Conservation (phyloP, 495 filamentous ascomycete genomes). For the Copromyces sp. region DNA sequence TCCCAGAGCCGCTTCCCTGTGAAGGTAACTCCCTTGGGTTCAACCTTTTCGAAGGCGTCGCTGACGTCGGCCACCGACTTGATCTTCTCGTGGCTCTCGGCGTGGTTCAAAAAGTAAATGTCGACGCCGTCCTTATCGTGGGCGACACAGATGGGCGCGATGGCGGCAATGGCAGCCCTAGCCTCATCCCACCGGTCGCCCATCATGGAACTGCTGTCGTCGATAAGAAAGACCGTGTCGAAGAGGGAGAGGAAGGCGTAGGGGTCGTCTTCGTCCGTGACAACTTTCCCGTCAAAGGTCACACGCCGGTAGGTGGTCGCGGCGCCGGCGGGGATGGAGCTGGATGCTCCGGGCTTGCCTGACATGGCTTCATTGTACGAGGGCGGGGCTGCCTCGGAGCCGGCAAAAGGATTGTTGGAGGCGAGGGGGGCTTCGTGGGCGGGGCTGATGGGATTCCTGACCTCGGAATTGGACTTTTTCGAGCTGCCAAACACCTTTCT, state of each 20-base stretch:
- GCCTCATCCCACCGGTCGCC: constrained; percentile 70
- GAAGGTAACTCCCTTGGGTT: constrained; percentile 58
- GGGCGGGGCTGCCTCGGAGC: constrained; percentile 6
- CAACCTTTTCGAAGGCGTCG: constrained; percentile 56
- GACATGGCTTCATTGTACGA: constrained; percentile 9
- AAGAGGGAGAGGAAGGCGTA: constrained; percentile 81
- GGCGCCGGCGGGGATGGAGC: background rate
- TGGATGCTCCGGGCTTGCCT: constrained; percentile 3
- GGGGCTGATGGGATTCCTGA: background rate
- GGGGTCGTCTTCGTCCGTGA: constrained; percentile 44
- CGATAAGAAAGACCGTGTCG: constrained; percentile 89
- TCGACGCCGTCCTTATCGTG: constrained; percentile 89
- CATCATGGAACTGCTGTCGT: constrained; percentile 87
- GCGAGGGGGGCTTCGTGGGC: background rate
- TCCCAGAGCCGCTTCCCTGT: constrained; percentile 63
- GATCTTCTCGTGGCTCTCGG: constrained; percentile 48
- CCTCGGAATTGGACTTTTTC: background rate
- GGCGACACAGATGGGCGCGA: constrained; percentile 75
- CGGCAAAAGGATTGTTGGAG: constrained; percentile 3
- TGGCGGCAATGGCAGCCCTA: constrained; percentile 55
- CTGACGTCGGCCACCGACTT: constrained; percentile 40
- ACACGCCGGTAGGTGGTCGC: background rate
- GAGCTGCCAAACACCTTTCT: background rate
- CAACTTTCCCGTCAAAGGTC: background rate
- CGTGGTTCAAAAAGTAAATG: constrained; percentile 77